Conservation (phyloP, 768 basidiomycete species). For the Phylloporus scabripes region DNA sequence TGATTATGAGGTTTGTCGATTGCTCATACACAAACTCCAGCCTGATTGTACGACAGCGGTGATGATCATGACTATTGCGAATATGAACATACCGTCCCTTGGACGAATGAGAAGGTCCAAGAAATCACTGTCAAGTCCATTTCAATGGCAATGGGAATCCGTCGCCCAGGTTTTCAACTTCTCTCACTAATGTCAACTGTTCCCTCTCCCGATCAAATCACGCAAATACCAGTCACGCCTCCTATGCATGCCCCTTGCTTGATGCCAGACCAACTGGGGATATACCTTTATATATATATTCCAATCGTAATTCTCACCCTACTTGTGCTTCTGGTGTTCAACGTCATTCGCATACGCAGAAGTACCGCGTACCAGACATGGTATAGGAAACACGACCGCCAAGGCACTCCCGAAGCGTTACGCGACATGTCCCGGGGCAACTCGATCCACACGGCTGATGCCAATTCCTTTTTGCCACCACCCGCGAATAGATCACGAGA, state of each 20-base stretch:
- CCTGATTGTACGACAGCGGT: conserved; percentile 45
- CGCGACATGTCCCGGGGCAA: conserved; percentile 9
- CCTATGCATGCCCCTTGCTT: conserved; percentile 62
- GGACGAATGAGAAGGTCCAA: conserved; percentile 32
- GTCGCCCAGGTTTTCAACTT: conserved; percentile 83
- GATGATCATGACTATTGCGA: conserved; percentile 98
- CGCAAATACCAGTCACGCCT: conserved; percentile 26
- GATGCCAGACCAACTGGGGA: conserved; percentile 78
- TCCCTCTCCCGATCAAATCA: conserved; percentile 25
- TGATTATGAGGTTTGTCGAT: conserved; percentile 64
- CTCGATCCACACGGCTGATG: conserved; percentile 1
- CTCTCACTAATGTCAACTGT: conserved; percentile 58
- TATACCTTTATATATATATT: conserved; percentile 69
- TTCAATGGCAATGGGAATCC: conserved; percentile 85
- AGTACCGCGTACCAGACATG: conserved; percentile 3
- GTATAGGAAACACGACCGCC: conserved; percentile 7
- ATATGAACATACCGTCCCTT: conserved; percentile 44
- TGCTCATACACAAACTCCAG: not conserved
- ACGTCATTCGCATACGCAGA: conserved; percentile 15
- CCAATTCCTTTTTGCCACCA: conserved; percentile 15
- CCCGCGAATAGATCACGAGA: conserved; percentile 14
- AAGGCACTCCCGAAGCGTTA: conserved; percentile 4
- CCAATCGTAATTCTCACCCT: conserved; percentile 63
- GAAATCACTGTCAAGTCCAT: conserved; percentile 89
- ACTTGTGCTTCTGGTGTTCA: conserved; percentile 35